phyloP scores from a whole-genome alignment of 306 rosid species.

The Glycyrrhiza uralensis region DNA sequence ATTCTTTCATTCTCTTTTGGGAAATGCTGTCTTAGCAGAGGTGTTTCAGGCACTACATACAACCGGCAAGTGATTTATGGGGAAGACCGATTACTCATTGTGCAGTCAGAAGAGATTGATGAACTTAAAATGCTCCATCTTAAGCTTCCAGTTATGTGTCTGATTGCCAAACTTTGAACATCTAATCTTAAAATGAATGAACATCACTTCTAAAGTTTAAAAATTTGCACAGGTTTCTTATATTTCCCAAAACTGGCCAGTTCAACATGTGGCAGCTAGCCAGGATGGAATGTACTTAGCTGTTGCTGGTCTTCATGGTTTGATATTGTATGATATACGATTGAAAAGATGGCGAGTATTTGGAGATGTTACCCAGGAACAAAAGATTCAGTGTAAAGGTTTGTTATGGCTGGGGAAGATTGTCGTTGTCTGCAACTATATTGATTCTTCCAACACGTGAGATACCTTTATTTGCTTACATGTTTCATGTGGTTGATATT shows the following conservation, averaged over 20 bases:
- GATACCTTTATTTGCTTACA: conserved; percentile 37
- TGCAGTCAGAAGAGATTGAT: conserved; percentile 94
- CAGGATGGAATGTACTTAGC: conserved; percentile 92
- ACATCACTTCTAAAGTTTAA: conserved; percentile 37
- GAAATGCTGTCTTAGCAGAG: conserved; percentile 96
- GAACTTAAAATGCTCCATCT: conserved; percentile 94
- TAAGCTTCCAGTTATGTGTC: conserved; percentile 88
- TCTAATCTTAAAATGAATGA: conserved; percentile 21
- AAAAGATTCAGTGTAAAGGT: conserved; percentile 91
- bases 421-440: conserved; percentile 93
- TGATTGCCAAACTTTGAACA: conserved; percentile 28
- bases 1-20: conserved; percentile 90
- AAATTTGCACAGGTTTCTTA: conserved; percentile 72
- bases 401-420: conserved; percentile 98
- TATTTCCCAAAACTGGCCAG: conserved; percentile 97
- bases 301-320: conserved; percentile 90
- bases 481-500: conserved; percentile 16
- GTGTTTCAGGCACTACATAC: conserved; percentile 86
- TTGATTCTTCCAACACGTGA: conserved; percentile 82
- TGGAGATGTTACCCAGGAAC: conserved; percentile 95
- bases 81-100: conserved; percentile 80
- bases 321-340: conserved; percentile 86
- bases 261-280: conserved; percentile 95
- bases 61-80: conserved; percentile 92
- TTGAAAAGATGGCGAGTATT: conserved; percentile 87